Conservation (phyloP, 2,329 filamentous ascomycete genomes). For the Cytospora mali region DNA sequence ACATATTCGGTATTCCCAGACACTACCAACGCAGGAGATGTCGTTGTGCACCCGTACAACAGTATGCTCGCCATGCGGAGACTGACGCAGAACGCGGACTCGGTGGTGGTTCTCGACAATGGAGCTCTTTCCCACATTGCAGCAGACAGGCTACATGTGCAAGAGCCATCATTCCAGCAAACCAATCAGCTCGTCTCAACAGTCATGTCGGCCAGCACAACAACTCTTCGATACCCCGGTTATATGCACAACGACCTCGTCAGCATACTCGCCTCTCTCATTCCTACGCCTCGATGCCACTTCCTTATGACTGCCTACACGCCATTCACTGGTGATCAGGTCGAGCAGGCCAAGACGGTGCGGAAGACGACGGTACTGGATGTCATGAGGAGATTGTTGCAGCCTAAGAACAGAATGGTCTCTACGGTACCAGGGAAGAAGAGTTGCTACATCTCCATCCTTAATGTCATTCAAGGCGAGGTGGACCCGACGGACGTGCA, state of each 20-base stretch:
- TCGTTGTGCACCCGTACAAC: slow-evolving; percentile 98
- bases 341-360: slow-evolving; percentile 95
- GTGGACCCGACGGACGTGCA: slow-evolving; percentile 98
- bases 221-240: slow-evolving; percentile 91
- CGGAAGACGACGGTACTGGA: slow-evolving; percentile 97
- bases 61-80: slow-evolving; percentile 89
- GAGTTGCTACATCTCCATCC: slow-evolving; percentile 98
- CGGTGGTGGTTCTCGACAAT: slow-evolving; percentile 95
- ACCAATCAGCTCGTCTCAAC: slow-evolving; percentile 97
- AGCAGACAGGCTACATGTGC: slow-evolving; percentile 89
- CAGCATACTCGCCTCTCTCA: slow-evolving; percentile 92
- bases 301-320: slow-evolving; percentile 99
- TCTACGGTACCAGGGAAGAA: slow-evolving; percentile 93
- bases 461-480: slow-evolving; percentile 99
- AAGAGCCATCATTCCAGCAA: slow-evolving; percentile 94
- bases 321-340: slow-evolving; percentile 93
- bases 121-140: slow-evolving; percentile 92
- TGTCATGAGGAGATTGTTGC: slow-evolving; percentile 92
- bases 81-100: slow-evolving; percentile 94
- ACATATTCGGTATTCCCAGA: slow-evolving; percentile 99
- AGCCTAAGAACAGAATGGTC: slow-evolving; percentile 99
- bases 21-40: slow-evolving; percentile 81
- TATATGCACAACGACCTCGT: slow-evolving; percentile 99
- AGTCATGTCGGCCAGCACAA: slow-evolving; percentile 98
- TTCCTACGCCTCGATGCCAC: slow-evolving; percentile 94